Percentiles rank a stretch among this genome's conserved stretches.
These are phyloP conservation scores for Tillandsia leiboldiana DNA, from an alignment of 176 grass and related monocot genomes.

Conservation along the genomic window DNA sequence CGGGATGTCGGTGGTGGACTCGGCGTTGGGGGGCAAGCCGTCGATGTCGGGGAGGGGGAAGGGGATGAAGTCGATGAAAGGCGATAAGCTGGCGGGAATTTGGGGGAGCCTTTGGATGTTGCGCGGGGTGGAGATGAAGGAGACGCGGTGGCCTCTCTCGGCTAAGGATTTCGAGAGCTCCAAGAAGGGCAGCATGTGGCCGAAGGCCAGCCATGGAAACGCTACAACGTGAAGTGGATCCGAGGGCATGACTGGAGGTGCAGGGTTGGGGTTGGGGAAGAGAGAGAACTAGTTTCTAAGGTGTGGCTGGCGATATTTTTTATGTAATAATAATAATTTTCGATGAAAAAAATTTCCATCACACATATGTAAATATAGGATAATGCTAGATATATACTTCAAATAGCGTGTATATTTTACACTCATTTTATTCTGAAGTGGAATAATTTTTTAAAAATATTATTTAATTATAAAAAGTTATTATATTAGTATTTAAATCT, in stretches of 20 bases:
- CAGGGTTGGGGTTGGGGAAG: too few species aligned
- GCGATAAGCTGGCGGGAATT: background rate
- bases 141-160: slow-evolving; percentile 23
- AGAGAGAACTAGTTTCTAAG: too few species aligned
- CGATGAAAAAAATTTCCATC: too few species aligned
- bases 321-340: too few species aligned
- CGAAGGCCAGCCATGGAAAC: slow-evolving; percentile 53
- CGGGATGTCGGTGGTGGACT: slow-evolving; percentile 32
- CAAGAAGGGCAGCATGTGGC: slow-evolving; percentile 32
- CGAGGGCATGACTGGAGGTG: background rate
- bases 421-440: too few species aligned
- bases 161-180: slow-evolving; percentile 37
- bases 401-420: too few species aligned
- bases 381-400: too few species aligned
- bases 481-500: too few species aligned
- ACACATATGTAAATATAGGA: too few species aligned
- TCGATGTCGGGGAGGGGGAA: slow-evolving; percentile 24
- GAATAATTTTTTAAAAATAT: too few species aligned
- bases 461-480: too few species aligned
- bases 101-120: slow-evolving; percentile 41
- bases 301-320: too few species aligned
- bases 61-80: slow-evolving; percentile 12
- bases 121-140: slow-evolving; percentile 44
- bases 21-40: slow-evolving; percentile 3
- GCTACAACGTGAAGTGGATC: slow-evolving; percentile 25